A percentile compares a stretch with the other conserved stretches of the same genome.
Evolutionary conservation across 805 yeast genomes (phyloP).

Genomic region (Wickerhamiella allomyrinae): DNA sequence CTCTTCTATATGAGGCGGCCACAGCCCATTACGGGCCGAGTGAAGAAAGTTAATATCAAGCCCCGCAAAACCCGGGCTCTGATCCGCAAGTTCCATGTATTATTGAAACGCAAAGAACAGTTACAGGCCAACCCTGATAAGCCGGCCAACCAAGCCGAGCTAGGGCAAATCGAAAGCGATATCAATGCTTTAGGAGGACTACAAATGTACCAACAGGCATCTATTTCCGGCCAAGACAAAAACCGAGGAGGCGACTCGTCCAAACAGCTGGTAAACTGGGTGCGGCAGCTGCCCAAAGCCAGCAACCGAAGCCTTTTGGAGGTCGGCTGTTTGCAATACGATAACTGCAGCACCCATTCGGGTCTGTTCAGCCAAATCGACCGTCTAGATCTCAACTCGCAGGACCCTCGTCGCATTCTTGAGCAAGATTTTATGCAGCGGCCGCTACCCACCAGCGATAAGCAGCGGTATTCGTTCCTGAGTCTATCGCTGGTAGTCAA

Average conservation of each 20-base stretch:
- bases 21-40: slow-evolving; percentile 20
- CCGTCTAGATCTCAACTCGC: slow-evolving; percentile 71
- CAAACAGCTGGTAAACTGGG: slow-evolving; percentile 61
- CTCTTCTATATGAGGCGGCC: slow-evolving; percentile 2
- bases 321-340: slow-evolving; percentile 64
- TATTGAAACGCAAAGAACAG: slow-evolving; percentile 39
- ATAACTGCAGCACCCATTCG: slow-evolving; percentile 52
- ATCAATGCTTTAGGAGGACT: slow-evolving; percentile 59
- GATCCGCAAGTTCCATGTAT: slow-evolving; percentile 62
- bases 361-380: slow-evolving; percentile 37
- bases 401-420: slow-evolving; percentile 50
- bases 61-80: slow-evolving; percentile 56
- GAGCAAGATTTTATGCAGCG: slow-evolving; percentile 79
- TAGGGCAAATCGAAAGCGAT: slow-evolving; percentile 49
- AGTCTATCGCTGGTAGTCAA: slow-evolving; percentile 82
- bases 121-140: slow-evolving; percentile 11
- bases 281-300: slow-evolving; percentile 26
- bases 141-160: slow-evolving; percentile 18
- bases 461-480: slow-evolving; percentile 39
- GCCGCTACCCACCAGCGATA: slow-evolving; percentile 35
- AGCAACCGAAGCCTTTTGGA: slow-evolving; percentile 42
- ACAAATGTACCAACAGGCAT: slow-evolving; percentile 68
- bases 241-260: slow-evolving; percentile 89
- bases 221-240: slow-evolving; percentile 65
- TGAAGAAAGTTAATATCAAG: slow-evolving; percentile 29